These are phyloP conservation scores for Cucurbitaria berberidis DNA, from an alignment of 2,329 filamentous ascomycete genomes.

Conservation along the genomic window DNA sequence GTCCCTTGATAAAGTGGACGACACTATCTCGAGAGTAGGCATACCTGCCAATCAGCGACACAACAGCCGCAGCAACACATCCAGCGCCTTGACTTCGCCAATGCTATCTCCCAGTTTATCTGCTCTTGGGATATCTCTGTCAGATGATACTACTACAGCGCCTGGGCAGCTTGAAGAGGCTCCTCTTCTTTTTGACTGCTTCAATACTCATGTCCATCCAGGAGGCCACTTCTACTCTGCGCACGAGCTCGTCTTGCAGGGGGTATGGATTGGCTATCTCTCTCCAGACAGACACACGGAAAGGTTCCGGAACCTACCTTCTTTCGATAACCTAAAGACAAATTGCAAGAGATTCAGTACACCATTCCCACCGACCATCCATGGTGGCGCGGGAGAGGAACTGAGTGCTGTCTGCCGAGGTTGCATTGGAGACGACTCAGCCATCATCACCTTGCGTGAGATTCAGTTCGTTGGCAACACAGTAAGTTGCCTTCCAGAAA, in stretches of 20 bases:
- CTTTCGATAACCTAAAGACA: slow-evolving; percentile 14
- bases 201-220: slow-evolving; percentile 10
- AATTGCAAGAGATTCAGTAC: slow-evolving; percentile 13
- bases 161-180: background rate
- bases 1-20: background rate
- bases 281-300: slow-evolving; percentile 12
- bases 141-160: background rate
- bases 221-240: slow-evolving; percentile 20
- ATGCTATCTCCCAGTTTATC: background rate
- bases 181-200: slow-evolving; percentile 10
- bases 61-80: background rate
- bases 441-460: slow-evolving; percentile 22
- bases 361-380: slow-evolving; percentile 12
- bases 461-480: slow-evolving; percentile 12
- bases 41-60: background rate
- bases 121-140: background rate
- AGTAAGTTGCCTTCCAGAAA: slow-evolving; percentile 6
- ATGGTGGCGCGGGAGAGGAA: slow-evolving; percentile 3
- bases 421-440: slow-evolving; percentile 16
- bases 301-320: slow-evolving; percentile 19
- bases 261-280: slow-evolving; percentile 34
- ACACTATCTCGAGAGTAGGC: background rate
- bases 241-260: slow-evolving; percentile 16
- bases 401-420: slow-evolving; percentile 28
- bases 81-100: slow-evolving; percentile 4